Percentiles rank a stretch among this genome's conserved stretches.
Evolutionary conservation across 129 eudicot genomes (phyloP).

Genomic region (Glebionis coronaria): DNA sequence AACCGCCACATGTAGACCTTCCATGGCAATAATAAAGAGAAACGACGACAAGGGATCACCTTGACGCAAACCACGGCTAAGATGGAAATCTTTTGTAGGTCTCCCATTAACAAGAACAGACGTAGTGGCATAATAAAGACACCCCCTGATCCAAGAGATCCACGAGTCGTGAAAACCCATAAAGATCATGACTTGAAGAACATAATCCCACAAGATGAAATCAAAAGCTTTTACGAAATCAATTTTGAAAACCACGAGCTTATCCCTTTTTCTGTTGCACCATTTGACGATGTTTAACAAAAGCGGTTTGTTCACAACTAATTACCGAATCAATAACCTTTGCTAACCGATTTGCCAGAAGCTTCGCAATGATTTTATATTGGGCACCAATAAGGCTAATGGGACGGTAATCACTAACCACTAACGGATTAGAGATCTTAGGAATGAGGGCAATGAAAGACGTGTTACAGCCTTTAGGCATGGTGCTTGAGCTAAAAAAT

Average conservation of each 20-base stretch:
- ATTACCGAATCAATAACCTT: not conserved
- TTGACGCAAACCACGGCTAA: not conserved
- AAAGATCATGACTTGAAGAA: not conserved
- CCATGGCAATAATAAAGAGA: not conserved
- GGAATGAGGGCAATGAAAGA: not conserved
- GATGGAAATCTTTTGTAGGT: not conserved
- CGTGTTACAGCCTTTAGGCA: not conserved
- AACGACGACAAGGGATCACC: not conserved
- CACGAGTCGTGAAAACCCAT: not conserved
- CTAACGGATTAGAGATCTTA: not conserved
- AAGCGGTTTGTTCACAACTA: no score
- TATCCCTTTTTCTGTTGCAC: not conserved
- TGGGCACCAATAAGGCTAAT: not conserved
- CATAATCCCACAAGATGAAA: not conserved
- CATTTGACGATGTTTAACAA: not conserved
- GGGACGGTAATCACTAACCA: not conserved
- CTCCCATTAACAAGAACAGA: not conserved
- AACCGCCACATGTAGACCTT: not conserved
- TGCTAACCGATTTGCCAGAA: not conserved
- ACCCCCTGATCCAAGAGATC: not conserved
- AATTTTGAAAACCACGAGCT: not conserved
- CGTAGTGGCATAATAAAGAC: not conserved
- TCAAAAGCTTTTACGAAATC: not conserved
- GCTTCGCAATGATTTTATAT: not conserved
- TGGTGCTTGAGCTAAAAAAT: not conserved